phyloP scores from a whole-genome alignment of 148 eudicot genomes.

The Fagopyrum homotropicum region DNA sequence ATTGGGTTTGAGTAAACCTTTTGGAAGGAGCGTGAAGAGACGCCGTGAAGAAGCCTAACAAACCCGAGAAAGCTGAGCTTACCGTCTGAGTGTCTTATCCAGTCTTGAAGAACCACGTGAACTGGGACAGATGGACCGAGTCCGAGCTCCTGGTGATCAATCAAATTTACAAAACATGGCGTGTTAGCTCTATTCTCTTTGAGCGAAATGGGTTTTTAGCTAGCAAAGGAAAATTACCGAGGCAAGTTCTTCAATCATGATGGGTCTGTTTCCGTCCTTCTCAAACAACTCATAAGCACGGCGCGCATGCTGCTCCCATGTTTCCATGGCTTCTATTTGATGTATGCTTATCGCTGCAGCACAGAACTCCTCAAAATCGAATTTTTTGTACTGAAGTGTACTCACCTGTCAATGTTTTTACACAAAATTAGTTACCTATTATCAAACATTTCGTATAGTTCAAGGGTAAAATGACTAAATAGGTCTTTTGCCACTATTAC shows the following conservation, averaged over 20 bases:
- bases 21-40: slow-evolving; percentile 66
- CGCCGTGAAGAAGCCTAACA: slow-evolving; percentile 81
- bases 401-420: slow-evolving; percentile 45
- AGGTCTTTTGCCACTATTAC: too few species aligned
- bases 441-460: neutral
- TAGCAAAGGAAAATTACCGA: slow-evolving; percentile 40
- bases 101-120: slow-evolving; percentile 92
- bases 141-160: slow-evolving; percentile 66
- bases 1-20: slow-evolving; percentile 32
- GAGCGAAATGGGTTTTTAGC: neutral
- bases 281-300: slow-evolving; percentile 87
- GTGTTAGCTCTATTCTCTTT: neutral
- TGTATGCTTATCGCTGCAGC: slow-evolving; percentile 81
- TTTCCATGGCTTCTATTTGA: slow-evolving; percentile 84
- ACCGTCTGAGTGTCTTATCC: slow-evolving; percentile 91
- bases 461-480: too few species aligned
- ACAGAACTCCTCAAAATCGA: slow-evolving; percentile 91
- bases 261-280: slow-evolving; percentile 87
- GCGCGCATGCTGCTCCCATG: slow-evolving; percentile 93
- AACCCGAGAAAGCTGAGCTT: slow-evolving; percentile 93
- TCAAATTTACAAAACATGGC: neutral
- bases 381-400: slow-evolving; percentile 69
- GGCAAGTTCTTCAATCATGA: slow-evolving; percentile 95
- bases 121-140: slow-evolving; percentile 90
- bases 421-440: neutral